Evolutionary conservation across 73 alveolate genomes (phyloP).

Genomic region (Stentor coeruleus): DNA sequence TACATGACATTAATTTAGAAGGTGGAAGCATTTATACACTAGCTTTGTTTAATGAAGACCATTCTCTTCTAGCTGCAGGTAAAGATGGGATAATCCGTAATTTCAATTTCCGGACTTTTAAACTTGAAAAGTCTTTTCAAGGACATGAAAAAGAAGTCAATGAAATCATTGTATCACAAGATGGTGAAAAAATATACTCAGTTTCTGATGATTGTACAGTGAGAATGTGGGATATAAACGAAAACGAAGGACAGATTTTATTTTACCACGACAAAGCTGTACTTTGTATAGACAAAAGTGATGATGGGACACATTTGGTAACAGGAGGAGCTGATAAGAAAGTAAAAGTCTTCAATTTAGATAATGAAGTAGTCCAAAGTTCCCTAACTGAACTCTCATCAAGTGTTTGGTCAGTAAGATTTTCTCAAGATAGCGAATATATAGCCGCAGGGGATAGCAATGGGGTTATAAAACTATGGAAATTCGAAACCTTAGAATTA

Average conservation of each 20-base stretch:
- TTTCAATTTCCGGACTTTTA: not conserved
- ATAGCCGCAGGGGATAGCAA: constrained; percentile 17
- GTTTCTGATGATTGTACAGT: constrained; percentile 16
- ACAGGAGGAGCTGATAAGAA: constrained; percentile 17
- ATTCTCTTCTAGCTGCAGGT: not conserved
- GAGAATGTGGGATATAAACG: not conserved
- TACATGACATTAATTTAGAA: not conserved
- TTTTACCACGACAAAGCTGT: not conserved
- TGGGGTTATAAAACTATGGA: not conserved
- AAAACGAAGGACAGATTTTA: not conserved
- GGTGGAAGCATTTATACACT: constrained; percentile 20
- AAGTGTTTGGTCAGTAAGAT: not conserved
- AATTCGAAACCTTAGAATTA: not conserved
- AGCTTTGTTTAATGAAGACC: not conserved
- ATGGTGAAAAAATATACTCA: not conserved
- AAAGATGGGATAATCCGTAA: constrained; percentile 6
- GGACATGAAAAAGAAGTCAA: constrained; percentile 11
- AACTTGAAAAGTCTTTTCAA: not conserved
- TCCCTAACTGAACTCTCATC: not conserved
- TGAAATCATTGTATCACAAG: not conserved
- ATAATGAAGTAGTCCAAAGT: not conserved
- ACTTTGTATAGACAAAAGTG: not conserved
- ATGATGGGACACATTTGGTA: not conserved
- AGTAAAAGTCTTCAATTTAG: not conserved
- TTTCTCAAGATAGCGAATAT: not conserved